Conservation (phyloP, 495 filamentous ascomycete genomes). For the Penicillium diatomitis region DNA sequence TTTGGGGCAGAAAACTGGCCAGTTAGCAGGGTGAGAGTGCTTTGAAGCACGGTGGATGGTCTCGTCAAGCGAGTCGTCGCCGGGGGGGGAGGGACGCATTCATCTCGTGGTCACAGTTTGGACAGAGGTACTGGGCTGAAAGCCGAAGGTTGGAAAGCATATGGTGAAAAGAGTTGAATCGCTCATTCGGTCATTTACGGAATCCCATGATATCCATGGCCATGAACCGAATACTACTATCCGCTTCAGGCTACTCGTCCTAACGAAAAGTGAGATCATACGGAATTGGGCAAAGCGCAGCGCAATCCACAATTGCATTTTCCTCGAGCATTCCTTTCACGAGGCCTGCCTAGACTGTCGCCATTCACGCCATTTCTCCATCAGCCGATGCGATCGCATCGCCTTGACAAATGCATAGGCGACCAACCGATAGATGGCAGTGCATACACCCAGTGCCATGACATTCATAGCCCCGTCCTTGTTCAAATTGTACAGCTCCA, state of each 20-base stretch:
- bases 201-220: too few relatives aligned
- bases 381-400: slow-evolving; percentile 21
- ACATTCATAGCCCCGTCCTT: slow-evolving; percentile 47
- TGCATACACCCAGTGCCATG: slow-evolving; percentile 47
- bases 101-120: too few relatives aligned
- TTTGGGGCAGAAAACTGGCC: too few relatives aligned
- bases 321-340: not conserved
- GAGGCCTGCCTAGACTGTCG: slow-evolving; percentile 6
- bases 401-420: slow-evolving; percentile 53
- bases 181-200: too few relatives aligned
- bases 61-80: too few relatives aligned
- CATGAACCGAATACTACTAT: too few relatives aligned
- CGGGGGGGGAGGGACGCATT: too few relatives aligned
- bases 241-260: not conserved
- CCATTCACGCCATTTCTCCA: slow-evolving; percentile 21
- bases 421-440: slow-evolving; percentile 53
- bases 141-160: not conserved
- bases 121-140: not conserved
- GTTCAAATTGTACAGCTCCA: slow-evolving; percentile 54
- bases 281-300: not conserved
- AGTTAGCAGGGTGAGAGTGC: too few relatives aligned
- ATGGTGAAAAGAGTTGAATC: not conserved
- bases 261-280: not conserved
- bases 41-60: too few relatives aligned
- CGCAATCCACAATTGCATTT: not conserved